Conservation (phyloP, 768 basidiomycete genomes). For the Trametes gibbosa region DNA sequence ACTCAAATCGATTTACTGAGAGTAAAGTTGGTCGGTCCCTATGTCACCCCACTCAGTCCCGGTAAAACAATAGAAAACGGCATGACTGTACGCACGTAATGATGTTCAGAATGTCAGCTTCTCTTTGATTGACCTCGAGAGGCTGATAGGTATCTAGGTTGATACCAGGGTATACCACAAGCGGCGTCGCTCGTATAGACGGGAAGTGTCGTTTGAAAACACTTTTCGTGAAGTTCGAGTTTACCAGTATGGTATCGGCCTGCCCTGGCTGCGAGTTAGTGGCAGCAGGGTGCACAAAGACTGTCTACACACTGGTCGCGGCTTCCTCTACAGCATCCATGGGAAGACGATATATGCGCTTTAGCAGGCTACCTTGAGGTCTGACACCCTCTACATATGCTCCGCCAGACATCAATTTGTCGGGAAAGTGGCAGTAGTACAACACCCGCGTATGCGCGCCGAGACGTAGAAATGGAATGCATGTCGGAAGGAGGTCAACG, state of each 20-base stretch:
- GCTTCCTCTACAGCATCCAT: constrained; percentile 89
- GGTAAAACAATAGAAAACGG: not conserved
- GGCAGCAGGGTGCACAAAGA: not conserved
- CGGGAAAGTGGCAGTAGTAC: constrained; percentile 98
- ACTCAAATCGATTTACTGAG: constrained; percentile 93
- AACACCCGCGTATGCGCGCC: constrained; percentile 71
- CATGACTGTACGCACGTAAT: constrained; percentile 48
- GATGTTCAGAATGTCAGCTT: constrained; percentile 53
- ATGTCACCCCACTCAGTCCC: constrained; percentile 3
- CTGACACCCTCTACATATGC: constrained; percentile 54
- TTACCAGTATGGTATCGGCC: constrained; percentile 87
- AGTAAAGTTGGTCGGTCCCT: constrained; percentile 72
- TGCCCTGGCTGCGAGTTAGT: constrained; percentile 51
- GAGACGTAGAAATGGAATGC: constrained; percentile 79
- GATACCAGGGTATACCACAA: constrained; percentile 95
- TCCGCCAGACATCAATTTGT: constrained; percentile 83
- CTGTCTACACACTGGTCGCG: constrained; percentile 68
- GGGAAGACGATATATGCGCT: constrained; percentile 78
- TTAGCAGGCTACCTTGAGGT: constrained; percentile 50
- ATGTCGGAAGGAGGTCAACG: constrained; percentile 93
- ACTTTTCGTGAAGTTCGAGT: constrained; percentile 86
- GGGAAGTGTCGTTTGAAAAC: constrained; percentile 77
- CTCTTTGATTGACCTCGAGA: constrained; percentile 35
- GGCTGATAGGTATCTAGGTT: constrained; percentile 71
- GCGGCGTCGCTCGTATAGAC: constrained; percentile 57